Conservation (phyloP, 1,284 basidiomycete species). For the Ustilago crameri region DNA sequence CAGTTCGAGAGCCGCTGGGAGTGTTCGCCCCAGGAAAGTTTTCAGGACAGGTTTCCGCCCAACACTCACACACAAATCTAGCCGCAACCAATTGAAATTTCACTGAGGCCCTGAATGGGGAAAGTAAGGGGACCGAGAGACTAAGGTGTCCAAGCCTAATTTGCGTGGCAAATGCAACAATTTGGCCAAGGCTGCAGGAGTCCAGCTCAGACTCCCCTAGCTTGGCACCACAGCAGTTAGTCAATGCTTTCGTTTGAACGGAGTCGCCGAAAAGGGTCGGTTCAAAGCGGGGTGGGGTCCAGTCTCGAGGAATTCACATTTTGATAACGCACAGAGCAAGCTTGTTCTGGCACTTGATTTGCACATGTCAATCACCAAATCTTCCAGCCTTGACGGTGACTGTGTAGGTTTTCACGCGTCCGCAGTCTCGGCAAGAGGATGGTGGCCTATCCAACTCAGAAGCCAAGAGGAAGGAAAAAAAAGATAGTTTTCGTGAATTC, state of each 20-base stretch:
- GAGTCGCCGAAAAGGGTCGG: background rate
- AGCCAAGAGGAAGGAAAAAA: slow-evolving; percentile 5
- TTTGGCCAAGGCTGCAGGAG: background rate
- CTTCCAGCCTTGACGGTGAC: background rate
- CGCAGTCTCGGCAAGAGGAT: too few relatives aligned
- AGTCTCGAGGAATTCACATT: background rate
- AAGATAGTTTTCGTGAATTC: too few relatives aligned
- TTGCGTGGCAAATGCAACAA: slow-evolving; percentile 1
- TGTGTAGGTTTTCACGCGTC: background rate
- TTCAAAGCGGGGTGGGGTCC: background rate
- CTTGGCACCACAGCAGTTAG: too few relatives aligned
- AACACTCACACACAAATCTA: too few relatives aligned
- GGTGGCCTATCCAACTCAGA: background rate
- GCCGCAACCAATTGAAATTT: slow-evolving; percentile 2
- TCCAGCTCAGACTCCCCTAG: background rate
- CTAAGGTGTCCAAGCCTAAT: too few relatives aligned
- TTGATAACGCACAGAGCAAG: background rate
- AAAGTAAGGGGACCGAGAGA: too few relatives aligned
- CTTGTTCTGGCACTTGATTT: background rate
- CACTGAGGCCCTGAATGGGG: background rate
- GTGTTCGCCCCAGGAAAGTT: background rate
- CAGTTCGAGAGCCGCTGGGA: too few relatives aligned
- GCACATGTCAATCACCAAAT: slow-evolving; percentile 6
- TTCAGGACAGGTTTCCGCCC: background rate
- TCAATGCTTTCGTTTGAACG: background rate